Evolutionary conservation across 208 protist genomes (phyloP), one percentile per base, ranked within the genome.

Genomic region (Leishmania aethiopica): DNA sequence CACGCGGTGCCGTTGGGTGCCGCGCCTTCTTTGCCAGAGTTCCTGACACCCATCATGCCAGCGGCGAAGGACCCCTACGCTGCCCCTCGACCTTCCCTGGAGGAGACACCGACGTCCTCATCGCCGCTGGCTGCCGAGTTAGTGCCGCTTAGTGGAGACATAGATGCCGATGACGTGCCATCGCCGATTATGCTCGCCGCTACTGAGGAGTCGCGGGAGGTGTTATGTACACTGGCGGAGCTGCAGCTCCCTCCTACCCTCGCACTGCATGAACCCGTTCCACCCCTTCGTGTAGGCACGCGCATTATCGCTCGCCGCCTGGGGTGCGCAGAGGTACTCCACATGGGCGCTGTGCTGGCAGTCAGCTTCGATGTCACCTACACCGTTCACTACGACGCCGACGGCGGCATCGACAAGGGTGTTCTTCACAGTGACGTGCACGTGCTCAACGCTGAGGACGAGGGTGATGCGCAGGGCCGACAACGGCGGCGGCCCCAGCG

Each of bases 361-460:
- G 91, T 84, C 13, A 60, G 80, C 55, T 95, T 92, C 73, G 89
- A 92, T 74, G 86, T 92, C 8, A 86, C 87, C 37, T 96, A 96
- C 82, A 88, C 87, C 13, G 77, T 95, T 2, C 74, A 55, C 25
- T 94, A 93, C 85, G 89, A 93, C 42, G 37, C 76, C 17, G 93
- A 95, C 75, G 85, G 83, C 25, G 88, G 80, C n/a, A 73, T 91
- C 28, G 28, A 32, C 57, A 62, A 62, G 28, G 13, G 57, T 32
- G 93, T 95, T 28, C 78, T 95, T 59, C 93, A 96, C 84, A 87
- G 83, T 82, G 93, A 95, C 83, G 85, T 94, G 6, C 87, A 92
- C 70, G 85, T 90, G 28, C 59, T 94, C 10, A 79, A 88, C 49
- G 84, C 90, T 22, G 82, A 74, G 53, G 85, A 83, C 28, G 82